Conservation (phyloP, 2,329 filamentous ascomycete genomes). For the Endothia cerciana region DNA sequence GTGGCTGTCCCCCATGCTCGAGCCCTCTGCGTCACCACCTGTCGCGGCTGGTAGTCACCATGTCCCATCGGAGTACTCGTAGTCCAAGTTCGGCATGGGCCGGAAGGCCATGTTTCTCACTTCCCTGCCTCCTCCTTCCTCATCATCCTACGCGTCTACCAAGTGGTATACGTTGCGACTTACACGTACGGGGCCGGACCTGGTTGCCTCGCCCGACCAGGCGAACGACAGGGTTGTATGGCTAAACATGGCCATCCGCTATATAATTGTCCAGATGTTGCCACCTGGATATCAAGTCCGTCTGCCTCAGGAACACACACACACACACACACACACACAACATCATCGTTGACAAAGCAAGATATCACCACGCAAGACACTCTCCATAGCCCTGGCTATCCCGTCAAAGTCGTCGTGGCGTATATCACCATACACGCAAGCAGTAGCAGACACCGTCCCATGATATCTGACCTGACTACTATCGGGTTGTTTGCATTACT, state of each 20-base stretch:
- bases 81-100: slow-evolving; percentile 19
- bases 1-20: slow-evolving; percentile 1
- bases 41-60: slow-evolving; percentile 29
- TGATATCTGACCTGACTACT: slow-evolving; percentile 7
- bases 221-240: not conserved
- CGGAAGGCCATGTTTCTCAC: slow-evolving; percentile 13
- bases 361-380: not conserved
- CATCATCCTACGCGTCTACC: slow-evolving; percentile 25
- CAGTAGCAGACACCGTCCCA: not conserved
- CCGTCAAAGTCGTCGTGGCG: slow-evolving; percentile 12
- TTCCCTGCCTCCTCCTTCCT: not conserved
- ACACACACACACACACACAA: too few species aligned
- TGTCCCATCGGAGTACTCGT: slow-evolving; percentile 22
- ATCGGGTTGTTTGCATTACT: not conserved
- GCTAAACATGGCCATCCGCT: not conserved
- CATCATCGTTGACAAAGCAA: slow-evolving; percentile 15
- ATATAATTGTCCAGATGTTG: slow-evolving; percentile 28
- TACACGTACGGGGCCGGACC: slow-evolving; percentile 26
- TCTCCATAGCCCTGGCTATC: not conserved
- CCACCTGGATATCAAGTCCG: slow-evolving; percentile 28
- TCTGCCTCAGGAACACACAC: slow-evolving; percentile 8
- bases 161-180: slow-evolving; percentile 23
- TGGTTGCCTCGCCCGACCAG: slow-evolving; percentile 13
- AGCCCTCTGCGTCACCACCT: slow-evolving; percentile 27
- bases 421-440: not conserved